Evolutionary conservation across 2,329 filamentous ascomycete species (phyloP), one percentile per base, ranked within the genome.

Genomic region (Arachnomyces sp.): DNA sequence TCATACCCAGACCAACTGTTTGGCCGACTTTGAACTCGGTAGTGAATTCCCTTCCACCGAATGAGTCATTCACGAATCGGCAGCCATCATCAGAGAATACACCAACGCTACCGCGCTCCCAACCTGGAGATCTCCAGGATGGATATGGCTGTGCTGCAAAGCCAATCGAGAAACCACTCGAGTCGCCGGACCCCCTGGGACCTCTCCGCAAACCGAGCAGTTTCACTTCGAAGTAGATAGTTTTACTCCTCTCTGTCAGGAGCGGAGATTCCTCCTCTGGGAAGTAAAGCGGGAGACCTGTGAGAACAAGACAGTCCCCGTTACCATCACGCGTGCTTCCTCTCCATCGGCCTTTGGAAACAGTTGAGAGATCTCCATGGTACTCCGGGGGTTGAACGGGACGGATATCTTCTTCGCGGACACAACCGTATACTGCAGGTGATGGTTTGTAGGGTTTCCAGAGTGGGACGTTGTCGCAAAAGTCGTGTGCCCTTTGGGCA

Each of bases 31-130:
- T 52, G 49, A 81, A 77, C 1, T 71, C 55, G 7, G 53, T 55
- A 0, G 73, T 75, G 46, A 81, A 81, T 42, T 77, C 73, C 15
- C 65, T 63, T 1, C 77, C 77, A 8, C 78, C 77, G 56, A 65
- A 75, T 0, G 71, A 70, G 51, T 81, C 73, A 53, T 81, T 79
- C 25, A 81, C 72, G 48, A 79, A 82, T 30, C 73, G 68, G 18
- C 74, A 67, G 1, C 78, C 77, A 52, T 82, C 78, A 49, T 81
- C 77, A 4, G 73, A 72, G 49, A 81, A 78, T 5, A 82, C 72
- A 1, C 67, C 77, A 2, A 81, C 54, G 44, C 73, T 76, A 2
- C 70, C 77, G 33, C 77, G 66, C 50, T 81, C 74, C 77, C 77
- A 81, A 1, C 77, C 77, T 0, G 77, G 77, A 6, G 79, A 70